These are phyloP conservation scores for Cryptococcus jaspeensis DNA, from an alignment of 1,284 basidiomycete species.

Conservation along the genomic window DNA sequence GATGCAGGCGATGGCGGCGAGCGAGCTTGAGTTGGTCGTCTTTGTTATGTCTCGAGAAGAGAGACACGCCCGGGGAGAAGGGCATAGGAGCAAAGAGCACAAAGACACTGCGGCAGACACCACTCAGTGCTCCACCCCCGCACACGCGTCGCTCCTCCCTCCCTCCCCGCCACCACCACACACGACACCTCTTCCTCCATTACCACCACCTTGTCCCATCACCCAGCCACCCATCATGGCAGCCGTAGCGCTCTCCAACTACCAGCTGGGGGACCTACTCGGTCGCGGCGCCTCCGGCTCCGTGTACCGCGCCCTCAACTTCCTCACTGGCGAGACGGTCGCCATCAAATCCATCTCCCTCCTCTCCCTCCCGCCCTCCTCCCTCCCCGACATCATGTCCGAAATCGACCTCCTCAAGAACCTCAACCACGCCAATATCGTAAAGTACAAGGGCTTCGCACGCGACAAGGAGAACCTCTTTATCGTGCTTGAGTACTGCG, in stretches of 20 bases:
- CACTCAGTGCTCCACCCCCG: no score
- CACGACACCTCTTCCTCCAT: neutral
- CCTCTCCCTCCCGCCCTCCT: conserved; percentile 85
- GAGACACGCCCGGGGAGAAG: neutral
- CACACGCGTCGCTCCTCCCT: no score
- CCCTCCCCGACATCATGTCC: conserved; percentile 91
- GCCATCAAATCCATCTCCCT: conserved; percentile 94
- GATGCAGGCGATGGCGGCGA: no score
- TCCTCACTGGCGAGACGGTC: conserved; percentile 93
- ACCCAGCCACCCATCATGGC: conserved; percentile 2
- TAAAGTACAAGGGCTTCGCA: conserved; percentile 96
- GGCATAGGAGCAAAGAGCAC: no score
- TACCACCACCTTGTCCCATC: neutral
- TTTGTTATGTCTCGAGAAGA: neutral
- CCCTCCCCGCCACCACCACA: neutral
- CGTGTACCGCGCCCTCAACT: conserved; percentile 92
- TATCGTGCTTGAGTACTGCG: conserved; percentile 95
- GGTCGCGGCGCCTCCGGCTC: conserved; percentile 93
- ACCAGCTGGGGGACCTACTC: conserved; percentile 92
- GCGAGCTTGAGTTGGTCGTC: no score
- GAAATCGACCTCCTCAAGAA: conserved; percentile 98
- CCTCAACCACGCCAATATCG: conserved; percentile 88
- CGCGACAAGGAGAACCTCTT: conserved; percentile 91
- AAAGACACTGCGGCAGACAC: no score
- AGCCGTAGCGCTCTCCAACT: conserved; percentile 36